A percentile compares a stretch with the other conserved stretches of the same genome.
phyloP scores from a whole-genome alignment of 345 rosid species.

The Pistacia vera region DNA sequence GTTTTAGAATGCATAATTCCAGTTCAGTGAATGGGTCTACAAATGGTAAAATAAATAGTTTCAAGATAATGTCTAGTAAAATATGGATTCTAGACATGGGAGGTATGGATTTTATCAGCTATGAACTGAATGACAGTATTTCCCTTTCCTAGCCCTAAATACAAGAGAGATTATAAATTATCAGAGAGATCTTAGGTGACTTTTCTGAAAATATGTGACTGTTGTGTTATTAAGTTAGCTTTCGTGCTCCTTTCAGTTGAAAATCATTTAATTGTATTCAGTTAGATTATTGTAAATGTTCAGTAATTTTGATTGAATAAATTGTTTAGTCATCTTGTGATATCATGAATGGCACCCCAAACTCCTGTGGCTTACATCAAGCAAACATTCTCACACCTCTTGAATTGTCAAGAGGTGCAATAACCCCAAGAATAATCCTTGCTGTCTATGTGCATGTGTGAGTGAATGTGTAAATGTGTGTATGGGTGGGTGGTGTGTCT shows the following conservation, averaged over 20 bases:
- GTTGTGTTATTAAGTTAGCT: neutral
- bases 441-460: neutral
- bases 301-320: neutral
- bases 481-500: neutral
- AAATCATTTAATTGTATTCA: neutral
- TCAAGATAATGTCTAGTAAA: neutral
- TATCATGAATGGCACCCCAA: neutral
- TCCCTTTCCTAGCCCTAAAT: neutral
- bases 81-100: neutral
- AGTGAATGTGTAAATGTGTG: neutral
- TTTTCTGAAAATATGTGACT: neutral
- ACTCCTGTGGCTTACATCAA: neutral
- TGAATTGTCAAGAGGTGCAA: neutral
- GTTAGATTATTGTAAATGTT: neutral
- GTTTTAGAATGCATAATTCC: no score
- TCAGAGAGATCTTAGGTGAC: neutral
- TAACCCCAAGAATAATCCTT: neutral
- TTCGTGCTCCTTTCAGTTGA: neutral
- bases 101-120: neutral
- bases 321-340: neutral
- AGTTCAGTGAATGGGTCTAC: no score
- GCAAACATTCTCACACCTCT: slow-evolving; percentile 1
- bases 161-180: neutral
- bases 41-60: no score
- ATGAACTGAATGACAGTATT: neutral